These are phyloP conservation scores for Phytophthora nicotianae DNA, from an alignment of 352 stramenopile species.

Conservation along the genomic window DNA sequence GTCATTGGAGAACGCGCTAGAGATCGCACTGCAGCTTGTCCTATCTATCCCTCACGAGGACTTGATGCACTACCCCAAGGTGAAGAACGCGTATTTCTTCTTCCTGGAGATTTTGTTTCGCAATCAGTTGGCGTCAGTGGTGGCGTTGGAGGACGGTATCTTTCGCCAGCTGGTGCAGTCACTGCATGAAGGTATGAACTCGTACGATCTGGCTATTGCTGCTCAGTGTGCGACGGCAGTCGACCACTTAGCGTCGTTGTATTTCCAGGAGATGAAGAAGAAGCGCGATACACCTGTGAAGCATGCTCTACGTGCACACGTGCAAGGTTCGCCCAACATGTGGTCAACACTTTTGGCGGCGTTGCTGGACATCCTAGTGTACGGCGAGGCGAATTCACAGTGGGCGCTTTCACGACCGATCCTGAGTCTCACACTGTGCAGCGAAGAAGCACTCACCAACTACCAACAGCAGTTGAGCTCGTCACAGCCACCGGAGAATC, in stretches of 20 bases:
- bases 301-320: slow-evolving; percentile 91
- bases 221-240: slow-evolving; percentile 96
- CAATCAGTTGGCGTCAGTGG: slow-evolving; percentile 95
- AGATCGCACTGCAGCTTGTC: slow-evolving; percentile 95
- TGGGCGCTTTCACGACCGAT: slow-evolving; percentile 98
- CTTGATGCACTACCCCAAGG: slow-evolving; percentile 97
- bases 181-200: slow-evolving; percentile 89
- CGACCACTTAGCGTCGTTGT: slow-evolving; percentile 92
- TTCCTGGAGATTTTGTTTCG: slow-evolving; percentile 99
- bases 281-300: slow-evolving; percentile 96
- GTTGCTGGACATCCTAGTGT: slow-evolving; percentile 97
- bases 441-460: slow-evolving; percentile 88
- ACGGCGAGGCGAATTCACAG: slow-evolving; percentile 96
- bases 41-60: slow-evolving; percentile 96
- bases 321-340: slow-evolving; percentile 93
- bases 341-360: slow-evolving; percentile 88
- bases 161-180: slow-evolving; percentile 97
- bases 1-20: slow-evolving; percentile 93
- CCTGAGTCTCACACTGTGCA: slow-evolving; percentile 97
- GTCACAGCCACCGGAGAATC: slow-evolving; percentile 94
- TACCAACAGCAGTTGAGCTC: slow-evolving; percentile 97
- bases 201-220: slow-evolving; percentile 92
- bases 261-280: slow-evolving; percentile 97
- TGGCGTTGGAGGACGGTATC: slow-evolving; percentile 92
- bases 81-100: slow-evolving; percentile 98